These are phyloP conservation scores for Aristolochia contorta DNA, from an alignment of 164 flowering plant genomes.

Conservation along the genomic window DNA sequence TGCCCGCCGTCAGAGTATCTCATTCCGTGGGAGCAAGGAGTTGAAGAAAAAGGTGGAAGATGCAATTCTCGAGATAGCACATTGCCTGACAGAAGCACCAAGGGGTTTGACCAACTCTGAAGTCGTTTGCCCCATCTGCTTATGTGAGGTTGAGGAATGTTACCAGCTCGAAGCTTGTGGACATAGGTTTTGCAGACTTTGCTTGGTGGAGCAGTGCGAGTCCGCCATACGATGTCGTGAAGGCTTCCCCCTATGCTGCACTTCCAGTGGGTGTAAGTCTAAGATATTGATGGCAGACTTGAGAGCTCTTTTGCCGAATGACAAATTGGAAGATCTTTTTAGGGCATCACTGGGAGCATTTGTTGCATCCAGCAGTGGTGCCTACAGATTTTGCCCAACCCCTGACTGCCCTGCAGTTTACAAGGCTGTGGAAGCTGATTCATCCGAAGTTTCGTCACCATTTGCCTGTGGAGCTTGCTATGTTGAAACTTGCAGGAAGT, in stretches of 20 bases:
- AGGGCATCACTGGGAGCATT: constrained; percentile 63
- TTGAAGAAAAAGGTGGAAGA: constrained; percentile 56
- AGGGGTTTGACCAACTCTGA: constrained; percentile 18
- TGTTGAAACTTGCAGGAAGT: constrained; percentile 68
- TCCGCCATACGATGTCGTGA: constrained; percentile 61
- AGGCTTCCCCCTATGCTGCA: constrained; percentile 63
- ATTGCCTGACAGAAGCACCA: constrained; percentile 6
- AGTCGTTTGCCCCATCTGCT: constrained; percentile 65
- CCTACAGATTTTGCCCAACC: constrained; percentile 75
- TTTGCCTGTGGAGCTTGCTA: constrained; percentile 78
- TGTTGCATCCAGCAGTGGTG: constrained; percentile 59
- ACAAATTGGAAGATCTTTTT: constrained; percentile 78
- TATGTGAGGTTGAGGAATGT: constrained; percentile 72
- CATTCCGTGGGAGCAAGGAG: constrained; percentile 46
- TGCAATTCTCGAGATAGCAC: constrained; percentile 38
- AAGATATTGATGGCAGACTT: constrained; percentile 51
- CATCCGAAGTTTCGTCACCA: constrained; percentile 21
- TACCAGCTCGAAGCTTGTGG: constrained; percentile 62
- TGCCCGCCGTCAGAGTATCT: constrained; percentile 51
- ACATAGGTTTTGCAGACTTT: constrained; percentile 57
- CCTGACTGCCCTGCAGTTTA: constrained; percentile 92
- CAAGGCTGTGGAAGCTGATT: constrained; percentile 31
- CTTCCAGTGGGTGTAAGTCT: constrained; percentile 40
- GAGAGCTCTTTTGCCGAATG: constrained; percentile 38
- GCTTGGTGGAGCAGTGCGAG: constrained; percentile 80